Percentiles rank a stretch among this genome's conserved stretches.
phyloP scores from a whole-genome alignment of 805 yeast species.

The Pichia cephalocereana region DNA sequence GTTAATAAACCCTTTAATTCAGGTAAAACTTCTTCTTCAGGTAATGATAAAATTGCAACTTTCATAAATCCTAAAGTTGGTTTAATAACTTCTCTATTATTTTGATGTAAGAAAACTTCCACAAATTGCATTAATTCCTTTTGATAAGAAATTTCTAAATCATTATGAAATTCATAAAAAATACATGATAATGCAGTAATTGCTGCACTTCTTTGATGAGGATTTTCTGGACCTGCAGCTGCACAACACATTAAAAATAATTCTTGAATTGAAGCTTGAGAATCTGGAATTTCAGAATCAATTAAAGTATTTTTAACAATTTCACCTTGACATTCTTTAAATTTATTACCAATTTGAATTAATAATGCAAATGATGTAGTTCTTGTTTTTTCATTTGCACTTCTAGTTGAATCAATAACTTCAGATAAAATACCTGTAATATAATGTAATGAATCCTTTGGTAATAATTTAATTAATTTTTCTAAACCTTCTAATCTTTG shows the following conservation, averaged over 20 bases:
- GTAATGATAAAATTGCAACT: conserved; percentile 75
- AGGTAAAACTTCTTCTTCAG: conserved; percentile 62
- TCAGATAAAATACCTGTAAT: conserved; percentile 81
- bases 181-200: conserved; percentile 84
- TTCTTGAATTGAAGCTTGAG: conserved; percentile 65
- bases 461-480: conserved; percentile 51
- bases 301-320: conserved; percentile 53
- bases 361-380: conserved; percentile 67
- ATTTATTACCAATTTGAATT: conserved; percentile 69
- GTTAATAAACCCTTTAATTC: conserved; percentile 58
- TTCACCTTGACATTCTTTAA: conserved; percentile 54
- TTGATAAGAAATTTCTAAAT: conserved; percentile 49
- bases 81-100: conserved; percentile 88
- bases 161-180: conserved; percentile 73
- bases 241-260: conserved; percentile 91
- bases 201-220: conserved; percentile 96
- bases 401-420: conserved; percentile 83
- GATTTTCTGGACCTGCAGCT: conserved; percentile 88
- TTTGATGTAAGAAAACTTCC: conserved; percentile 82
- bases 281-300: conserved; percentile 50
- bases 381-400: conserved; percentile 86
- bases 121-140: conserved; percentile 78
- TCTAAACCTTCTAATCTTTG: conserved; percentile 65
- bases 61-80: conserved; percentile 92
- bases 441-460: conserved; percentile 57